Percentiles rank a stretch among this genome's conserved stretches.
These are phyloP conservation scores for Wickerhamomyces rabaulensis DNA, from an alignment of 805 yeast species.

Conservation along the genomic window DNA sequence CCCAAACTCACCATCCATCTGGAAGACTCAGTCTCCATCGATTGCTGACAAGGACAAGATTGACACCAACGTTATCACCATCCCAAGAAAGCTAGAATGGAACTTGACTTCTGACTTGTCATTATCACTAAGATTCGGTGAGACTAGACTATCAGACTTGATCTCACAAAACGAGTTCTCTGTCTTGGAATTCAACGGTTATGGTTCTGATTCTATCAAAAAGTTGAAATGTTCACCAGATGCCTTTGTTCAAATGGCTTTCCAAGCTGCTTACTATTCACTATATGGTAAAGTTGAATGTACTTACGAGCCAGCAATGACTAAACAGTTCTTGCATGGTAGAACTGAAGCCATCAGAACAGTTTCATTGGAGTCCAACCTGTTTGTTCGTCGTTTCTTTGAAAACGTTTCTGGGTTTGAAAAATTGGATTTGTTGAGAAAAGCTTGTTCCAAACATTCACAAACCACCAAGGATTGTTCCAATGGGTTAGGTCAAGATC, in stretches of 20 bases:
- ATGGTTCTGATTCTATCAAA: conserved; percentile 75
- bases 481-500: conserved; percentile 83
- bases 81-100: conserved; percentile 90
- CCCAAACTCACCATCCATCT: conserved; percentile 60
- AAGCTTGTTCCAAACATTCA: conserved; percentile 70
- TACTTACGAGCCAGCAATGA: conserved; percentile 96
- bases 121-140: conserved; percentile 81
- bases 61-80: conserved; percentile 48
- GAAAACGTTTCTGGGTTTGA: conserved; percentile 56
- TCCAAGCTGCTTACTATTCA: conserved; percentile 90
- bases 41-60: conserved; percentile 36
- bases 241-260: conserved; percentile 90
- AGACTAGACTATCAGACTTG: conserved; percentile 80
- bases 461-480: conserved; percentile 64
- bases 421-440: conserved; percentile 50
- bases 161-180: conserved; percentile 87
- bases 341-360: conserved; percentile 90
- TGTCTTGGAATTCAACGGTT: conserved; percentile 62
- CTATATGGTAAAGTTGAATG: conserved; percentile 90
- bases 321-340: conserved; percentile 81
- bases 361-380: conserved; percentile 73
- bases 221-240: conserved; percentile 87
- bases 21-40: conserved; percentile 51
- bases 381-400: conserved; percentile 80
- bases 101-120: conserved; percentile 72